Evolutionary conservation across 2,329 filamentous ascomycete genomes (phyloP), one percentile per base, ranked within the genome.

Genomic region (Cephalotrichum gorgonifer): DNA sequence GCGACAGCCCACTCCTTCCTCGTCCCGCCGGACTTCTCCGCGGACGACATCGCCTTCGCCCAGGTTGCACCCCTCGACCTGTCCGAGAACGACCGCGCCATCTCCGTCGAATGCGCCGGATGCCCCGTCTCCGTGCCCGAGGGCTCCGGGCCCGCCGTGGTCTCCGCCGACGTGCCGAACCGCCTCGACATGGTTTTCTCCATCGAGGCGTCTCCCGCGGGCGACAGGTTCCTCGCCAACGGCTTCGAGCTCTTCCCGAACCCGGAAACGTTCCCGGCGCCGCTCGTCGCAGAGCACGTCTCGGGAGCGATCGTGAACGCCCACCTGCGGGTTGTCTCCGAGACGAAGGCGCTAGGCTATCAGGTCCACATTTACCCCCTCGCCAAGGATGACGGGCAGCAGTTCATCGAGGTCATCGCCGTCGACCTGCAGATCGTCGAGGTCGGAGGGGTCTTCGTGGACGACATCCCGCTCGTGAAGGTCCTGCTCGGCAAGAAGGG

Each of bases 351-450:
- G 17, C 67, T 80, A 3, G 76, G 76, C 15, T 80, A 74, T 57
- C 68, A 68, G 50, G 60, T 79, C 28, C 62, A 67, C 42, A 63
- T 70, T 22, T 64, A 62, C 30, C 65, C 65, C 20, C 61, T 65
- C 47, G 68, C 73, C 54, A 66, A 70, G 43, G 69, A 75, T 30
- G 72, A 78, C 50, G 70, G 73, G 45, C 68, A 75, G 9, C 72
- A 74, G 52, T 64, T 69, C 48, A 60, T 81, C 41, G 69, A 75
- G 51, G 61, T 82, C 3, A 61, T 83, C 47, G 62, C 68, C 33
- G 58, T 85, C 50, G 70, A 76, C 53, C 64, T 85, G 33, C 70
- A 78, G 54, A 73, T 86, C 52, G 71, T 81, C 51, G 74, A 81
- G 59, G 74, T 85, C 25, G 78, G 76, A 50, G 63, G 71, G 48